Base-by-base conservation (phyloP, 768 basidiomycete species). In the Lactarius sp. region DNA sequence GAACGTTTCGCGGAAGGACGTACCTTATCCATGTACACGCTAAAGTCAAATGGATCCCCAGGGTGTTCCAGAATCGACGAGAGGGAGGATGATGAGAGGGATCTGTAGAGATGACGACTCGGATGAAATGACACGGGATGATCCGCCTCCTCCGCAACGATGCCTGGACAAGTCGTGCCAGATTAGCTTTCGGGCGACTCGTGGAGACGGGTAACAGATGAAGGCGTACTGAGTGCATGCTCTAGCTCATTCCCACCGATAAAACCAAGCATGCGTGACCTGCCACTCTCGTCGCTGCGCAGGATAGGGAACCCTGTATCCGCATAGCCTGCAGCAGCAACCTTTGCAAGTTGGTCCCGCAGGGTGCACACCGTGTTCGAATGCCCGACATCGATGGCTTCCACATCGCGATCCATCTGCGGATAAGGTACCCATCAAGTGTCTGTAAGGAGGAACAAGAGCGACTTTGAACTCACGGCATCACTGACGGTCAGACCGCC, bases 191-290 rank as follows among this genome's bases (percentile, higher is more conserved):
- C 22, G 41, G 4, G 50, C 49, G 18, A 62, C 8, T 50, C 14
- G n/a, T 12, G 13, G 42, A n/a, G 27, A 39, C 39, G 20, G 50
- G 20, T n/a, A 36, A 18, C 60, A n/a, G 52, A 59, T 31, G 49
- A 34, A 59, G 34, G 22, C 86, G 59, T 73, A 93, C 90, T 83
- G 4, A 99, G 77, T 6, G 92, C 94, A 74, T 98, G 94, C 70
- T 97, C 94, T 14, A 99, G 82, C 74, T 99, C 97, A 69, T 88
- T 95, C 34, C 86, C 83, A 0, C 94, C 93, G 63, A 98, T 88
- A 72, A 95, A 95, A 7, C 94, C 97, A 42, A 92, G 81, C 79
- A 97, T 81, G 44, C 91, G 81, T 69, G 80, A 68, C 20, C 82
- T 82, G 8, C 77, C 79, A 16, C 77, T 37, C 6, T 64, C 70